phyloP scores from a whole-genome alignment of 352 stramenopile genomes.

The Poterioochromonas sp. region DNA sequence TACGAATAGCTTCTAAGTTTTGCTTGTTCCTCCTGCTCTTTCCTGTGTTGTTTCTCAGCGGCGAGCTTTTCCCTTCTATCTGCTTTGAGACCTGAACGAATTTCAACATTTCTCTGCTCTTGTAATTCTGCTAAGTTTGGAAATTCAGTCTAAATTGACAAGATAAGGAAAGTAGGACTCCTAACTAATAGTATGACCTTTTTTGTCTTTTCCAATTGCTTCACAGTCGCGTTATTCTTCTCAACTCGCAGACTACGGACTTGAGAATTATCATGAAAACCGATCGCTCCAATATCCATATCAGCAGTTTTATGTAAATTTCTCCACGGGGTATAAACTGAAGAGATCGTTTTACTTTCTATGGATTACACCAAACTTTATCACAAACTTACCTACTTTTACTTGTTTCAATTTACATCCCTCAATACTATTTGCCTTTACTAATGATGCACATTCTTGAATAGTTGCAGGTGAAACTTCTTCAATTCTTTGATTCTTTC shows the following conservation, averaged over 20 bases:
- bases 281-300: conserved; percentile 81
- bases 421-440: conserved; percentile 88
- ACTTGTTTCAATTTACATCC: conserved; percentile 80
- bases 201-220: conserved; percentile 72
- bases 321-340: conserved; percentile 74
- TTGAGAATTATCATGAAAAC: conserved; percentile 51
- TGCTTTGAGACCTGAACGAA: conserved; percentile 28
- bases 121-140: conserved; percentile 63
- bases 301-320: conserved; percentile 76
- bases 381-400: conserved; percentile 48
- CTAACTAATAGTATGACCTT: neutral
- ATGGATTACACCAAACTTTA: neutral
- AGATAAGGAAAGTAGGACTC: neutral
- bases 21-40: conserved; percentile 37
- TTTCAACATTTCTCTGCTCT: conserved; percentile 33
- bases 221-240: conserved; percentile 72
- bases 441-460: conserved; percentile 69
- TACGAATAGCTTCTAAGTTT: conserved; percentile 40
- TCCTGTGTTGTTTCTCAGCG: conserved; percentile 36
- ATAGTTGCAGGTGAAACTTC: conserved; percentile 28
- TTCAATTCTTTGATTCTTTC: conserved; percentile 45
- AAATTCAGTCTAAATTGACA: conserved; percentile 48
- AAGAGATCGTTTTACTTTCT: neutral
- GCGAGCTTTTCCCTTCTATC: conserved; percentile 35
- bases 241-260: conserved; percentile 57